Evolutionary conservation across 2,329 filamentous ascomycete genomes (phyloP), one percentile per base, ranked within the genome.

Genomic region (Podosphaera aphanis): DNA sequence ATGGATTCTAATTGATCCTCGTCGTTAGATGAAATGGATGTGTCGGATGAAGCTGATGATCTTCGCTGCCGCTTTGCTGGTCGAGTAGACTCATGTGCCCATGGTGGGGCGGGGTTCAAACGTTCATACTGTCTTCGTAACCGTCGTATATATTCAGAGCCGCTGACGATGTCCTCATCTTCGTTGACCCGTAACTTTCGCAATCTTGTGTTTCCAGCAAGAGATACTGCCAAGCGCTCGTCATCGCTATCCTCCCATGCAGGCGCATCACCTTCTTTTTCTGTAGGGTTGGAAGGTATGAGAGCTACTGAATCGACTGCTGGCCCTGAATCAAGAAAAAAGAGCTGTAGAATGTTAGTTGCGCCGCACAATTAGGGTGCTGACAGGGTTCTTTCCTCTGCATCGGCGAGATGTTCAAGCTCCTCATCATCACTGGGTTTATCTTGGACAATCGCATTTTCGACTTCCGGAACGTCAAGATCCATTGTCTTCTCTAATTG

Each of bases 211-310:
- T 79, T 76, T 21, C 74, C 72, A 2, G 83, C 80, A 35, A 98
- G 69, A 13, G 88, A 95, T 43, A 98, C 71, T 5, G 76, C 73
- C 50, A 94, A 66, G 46, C 83, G 73, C 58, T 95, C 90, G 58
- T 98, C 90, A 56, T 98, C 90, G 61, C 86, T 95, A 60, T 98
- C 90, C 53, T 86, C 77, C 90, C 90, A 98, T 1, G 76, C 82
- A 2, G 78, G 69, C 18, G 66, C 65, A 52, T 62, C 62, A 29
- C 60, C 61, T 19, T 61, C 58, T 19, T 66, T 61, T 1, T 54
- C 49, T 1, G 48, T 48, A 15, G 49, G 33, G n/a, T 35, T 11
- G 35, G 35, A 44, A 20, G 48, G 46, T 47, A 56, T 49, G 5
- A 58, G 47, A 35, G 50, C 48, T 43, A 46, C 48, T 15, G 4